Percentiles rank a stretch among this genome's conserved stretches.
These are phyloP conservation scores for Alternaria sp. DNA, from an alignment of 2,329 filamentous ascomycete genomes.

Conservation along the genomic window DNA sequence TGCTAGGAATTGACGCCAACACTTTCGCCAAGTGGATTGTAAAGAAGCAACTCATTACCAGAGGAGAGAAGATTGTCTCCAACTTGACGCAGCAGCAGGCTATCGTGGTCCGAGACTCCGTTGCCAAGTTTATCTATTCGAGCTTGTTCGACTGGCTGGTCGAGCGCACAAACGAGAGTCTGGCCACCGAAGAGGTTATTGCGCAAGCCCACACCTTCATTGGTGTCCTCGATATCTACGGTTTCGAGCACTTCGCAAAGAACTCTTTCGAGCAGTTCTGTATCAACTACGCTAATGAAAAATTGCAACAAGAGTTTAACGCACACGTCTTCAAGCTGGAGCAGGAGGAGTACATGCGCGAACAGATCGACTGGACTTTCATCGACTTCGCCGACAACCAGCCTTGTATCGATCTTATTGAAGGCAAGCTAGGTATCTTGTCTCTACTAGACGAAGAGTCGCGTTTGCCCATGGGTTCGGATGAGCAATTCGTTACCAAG, in stretches of 20 bases:
- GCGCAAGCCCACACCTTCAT: conserved; percentile 88
- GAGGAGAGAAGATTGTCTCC: conserved; percentile 96
- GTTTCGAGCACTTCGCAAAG: conserved; percentile 98
- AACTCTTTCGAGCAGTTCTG: conserved; percentile 99
- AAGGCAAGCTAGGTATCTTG: conserved; percentile 92
- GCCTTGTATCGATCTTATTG: conserved; percentile 97
- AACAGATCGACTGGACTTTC: conserved; percentile 99
- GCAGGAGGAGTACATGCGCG: conserved; percentile 94
- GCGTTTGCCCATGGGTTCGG: conserved; percentile 92
- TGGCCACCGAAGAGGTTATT: conserved; percentile 88
- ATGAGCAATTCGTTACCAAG: conserved; percentile 96
- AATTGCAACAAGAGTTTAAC: conserved; percentile 98
- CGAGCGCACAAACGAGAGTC: conserved; percentile 90
- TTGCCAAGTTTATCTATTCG: conserved; percentile 98
- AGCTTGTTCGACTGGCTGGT: conserved; percentile 99
- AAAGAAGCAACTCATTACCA: conserved; percentile 96
- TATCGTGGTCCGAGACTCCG: conserved; percentile 91
- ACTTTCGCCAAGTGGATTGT: conserved; percentile 98
- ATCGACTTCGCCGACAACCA: conserved; percentile 99
- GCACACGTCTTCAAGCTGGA: conserved; percentile 99
- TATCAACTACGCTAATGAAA: conserved; percentile 99
- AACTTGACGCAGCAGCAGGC: conserved; percentile 94
- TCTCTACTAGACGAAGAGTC: conserved; percentile 96
- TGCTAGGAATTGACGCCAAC: conserved; percentile 83
- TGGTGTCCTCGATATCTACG: conserved; percentile 98